Evolutionary conservation across 208 protist genomes (phyloP).

Genomic region (Trypanosoma lewisi): DNA sequence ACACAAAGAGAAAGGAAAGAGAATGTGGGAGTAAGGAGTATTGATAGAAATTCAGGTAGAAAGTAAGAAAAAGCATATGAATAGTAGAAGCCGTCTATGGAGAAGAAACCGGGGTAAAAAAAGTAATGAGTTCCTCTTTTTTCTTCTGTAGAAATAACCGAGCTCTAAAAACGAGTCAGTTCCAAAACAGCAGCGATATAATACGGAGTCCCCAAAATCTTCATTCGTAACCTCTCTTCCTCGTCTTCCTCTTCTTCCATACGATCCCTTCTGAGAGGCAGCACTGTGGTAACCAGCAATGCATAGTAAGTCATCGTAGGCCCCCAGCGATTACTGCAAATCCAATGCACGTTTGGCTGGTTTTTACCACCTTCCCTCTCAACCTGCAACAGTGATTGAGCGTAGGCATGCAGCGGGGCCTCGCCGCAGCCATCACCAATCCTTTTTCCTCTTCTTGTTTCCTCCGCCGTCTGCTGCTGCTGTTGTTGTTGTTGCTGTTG

Average conservation of each 20-base stretch:
- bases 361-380: slow-evolving; percentile 2
- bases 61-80: neutral
- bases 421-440: neutral
- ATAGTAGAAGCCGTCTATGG: too few species aligned
- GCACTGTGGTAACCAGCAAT: slow-evolving; percentile 57
- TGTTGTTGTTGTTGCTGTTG: neutral
- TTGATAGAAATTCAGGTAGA: neutral
- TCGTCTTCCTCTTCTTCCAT: slow-evolving; percentile 1
- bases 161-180: slow-evolving; percentile 17
- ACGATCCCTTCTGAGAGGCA: slow-evolving; percentile 25
- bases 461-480: neutral
- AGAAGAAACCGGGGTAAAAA: too few species aligned
- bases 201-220: neutral
- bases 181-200: slow-evolving; percentile 34
- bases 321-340: slow-evolving; percentile 65
- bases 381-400: neutral
- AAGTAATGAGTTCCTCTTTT: neutral
- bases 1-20: too few species aligned
- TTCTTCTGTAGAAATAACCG: neutral
- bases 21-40: too few species aligned
- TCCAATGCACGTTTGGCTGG: slow-evolving; percentile 28
- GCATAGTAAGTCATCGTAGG: slow-evolving; percentile 59
- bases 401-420: slow-evolving; percentile 5
- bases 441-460: neutral
- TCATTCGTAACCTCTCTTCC: neutral